Conservation (phyloP, 2,329 filamentous ascomycete genomes). For the Zymoseptoria ardabiliae region DNA sequence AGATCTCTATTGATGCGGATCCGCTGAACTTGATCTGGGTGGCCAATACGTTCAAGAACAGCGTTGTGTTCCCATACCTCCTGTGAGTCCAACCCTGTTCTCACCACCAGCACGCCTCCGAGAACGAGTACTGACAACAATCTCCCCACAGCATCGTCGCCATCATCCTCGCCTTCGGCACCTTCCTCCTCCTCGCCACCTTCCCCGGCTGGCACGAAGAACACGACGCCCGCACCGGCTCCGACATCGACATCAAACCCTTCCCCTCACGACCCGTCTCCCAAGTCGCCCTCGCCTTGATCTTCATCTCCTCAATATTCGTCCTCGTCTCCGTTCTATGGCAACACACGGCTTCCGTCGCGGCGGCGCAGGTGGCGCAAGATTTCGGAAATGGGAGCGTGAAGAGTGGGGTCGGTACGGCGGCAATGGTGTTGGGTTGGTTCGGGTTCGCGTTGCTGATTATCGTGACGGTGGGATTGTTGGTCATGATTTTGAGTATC, state of each 20-base stretch:
- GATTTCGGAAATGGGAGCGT: constrained; percentile 88
- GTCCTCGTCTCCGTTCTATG: constrained; percentile 64
- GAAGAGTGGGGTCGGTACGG: constrained; percentile 79
- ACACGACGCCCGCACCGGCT: constrained; percentile 64
- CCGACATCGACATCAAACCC: constrained; percentile 83
- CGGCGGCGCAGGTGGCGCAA: constrained; percentile 86
- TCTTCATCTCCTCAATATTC: constrained; percentile 64
- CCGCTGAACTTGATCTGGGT: constrained; percentile 97
- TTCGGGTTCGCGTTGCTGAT: constrained; percentile 91
- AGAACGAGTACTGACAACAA: constrained; percentile 4
- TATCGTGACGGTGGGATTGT: constrained; percentile 85
- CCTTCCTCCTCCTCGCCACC: constrained; percentile 87
- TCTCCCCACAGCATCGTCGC: constrained; percentile 69
- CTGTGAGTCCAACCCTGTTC: constrained; percentile 55
- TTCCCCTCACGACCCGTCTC: constrained; percentile 90
- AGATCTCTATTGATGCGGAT: constrained; percentile 85
- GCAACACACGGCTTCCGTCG: constrained; percentile 95
- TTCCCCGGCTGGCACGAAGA: constrained; percentile 98
- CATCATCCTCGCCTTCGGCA: constrained; percentile 94
- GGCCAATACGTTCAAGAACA: constrained; percentile 93
- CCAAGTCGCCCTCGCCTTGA: constrained; percentile 85
- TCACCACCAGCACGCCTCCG: background rate
- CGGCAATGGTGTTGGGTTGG: constrained; percentile 95
- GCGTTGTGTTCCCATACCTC: constrained; percentile 95
- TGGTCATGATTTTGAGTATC: constrained; percentile 96